Evolutionary conservation across 2,329 filamentous ascomycete genomes (phyloP), one percentile per base, ranked within the genome.

Genomic region (Graphiopsis chlorocephala): DNA sequence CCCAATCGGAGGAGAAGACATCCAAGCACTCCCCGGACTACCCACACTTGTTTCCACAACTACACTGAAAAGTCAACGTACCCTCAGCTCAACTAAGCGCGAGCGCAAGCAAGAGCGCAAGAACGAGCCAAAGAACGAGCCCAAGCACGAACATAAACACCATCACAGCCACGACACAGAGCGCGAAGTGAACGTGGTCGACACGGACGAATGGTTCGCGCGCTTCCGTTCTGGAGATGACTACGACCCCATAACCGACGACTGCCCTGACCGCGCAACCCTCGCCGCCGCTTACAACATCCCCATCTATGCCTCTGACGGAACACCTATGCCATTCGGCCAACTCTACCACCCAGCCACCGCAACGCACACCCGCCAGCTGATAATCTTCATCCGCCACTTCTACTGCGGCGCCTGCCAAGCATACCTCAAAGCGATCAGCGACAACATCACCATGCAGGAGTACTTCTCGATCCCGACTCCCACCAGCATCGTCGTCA

Each of bases 301-400:
- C n/a, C 74, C 72, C 35, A 69, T 92, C 15, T 82, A 90, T 50
- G 88, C 90, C 75, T 80, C 80, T 42, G 76, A 88, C 64, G 87
- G 88, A 64, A 86, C 85, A 63, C 77, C 83, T 15, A 83, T 83
- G 50, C 79, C 84, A 0, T 92, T 92, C 76, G 84, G 84, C 75
- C 86, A 83, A 69, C 77, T 91, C 29, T 89, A 88, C 74, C 82
- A 80, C 35, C 85, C 85, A 4, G 80, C 75, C 55, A 70, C 68
- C 20, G 71, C 73, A 1, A 72, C 74, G 17, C 75, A 78, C 55
- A 70, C 75, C 61, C 72, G 77, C 11, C 77, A 79, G 55, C 70
- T 79, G 12, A 69, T 79, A 33, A 71, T 79, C 58, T 79, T 79
- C 69, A 72, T 79, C 38, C 74, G 77, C 29, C 77, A 79, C 65